Evolutionary conservation across 2,329 filamentous ascomycete species (phyloP), one percentile per base, ranked within the genome.

Genomic region (Colletotrichum cordylinicola): DNA sequence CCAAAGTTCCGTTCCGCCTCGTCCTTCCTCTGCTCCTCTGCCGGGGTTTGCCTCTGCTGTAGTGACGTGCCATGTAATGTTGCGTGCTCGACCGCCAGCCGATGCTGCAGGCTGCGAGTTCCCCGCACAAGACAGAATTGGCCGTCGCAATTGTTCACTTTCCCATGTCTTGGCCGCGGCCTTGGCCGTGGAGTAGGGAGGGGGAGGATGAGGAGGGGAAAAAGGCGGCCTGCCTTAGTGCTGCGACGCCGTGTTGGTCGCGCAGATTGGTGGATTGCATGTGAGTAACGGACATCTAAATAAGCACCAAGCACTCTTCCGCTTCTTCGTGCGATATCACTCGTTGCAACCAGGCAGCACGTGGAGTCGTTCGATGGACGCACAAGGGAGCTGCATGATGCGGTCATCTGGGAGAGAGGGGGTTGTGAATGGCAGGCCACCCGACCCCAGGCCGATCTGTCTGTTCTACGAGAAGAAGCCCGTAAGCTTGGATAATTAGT

Each of bases 351-450:
- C 33, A 37, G 24, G 39, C 33, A 60, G 64, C 70, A 68, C 74
- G 64, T 73, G 74, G 64, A 73, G 70, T 73, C 27, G 21, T 73
- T 73, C 43, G 58, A 65, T 48, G 73, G 62, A 43, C 62, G 29
- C 65, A 73, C 64, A 52, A 56, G 48, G 21, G 21, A 21, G 33
- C 70, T 75, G 70, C 74, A 75, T 75, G 74, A 75, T 75, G 74
- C 70, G 64, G 74, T 75, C 74, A 75, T 75, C 58, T 75, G 70
- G 35, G 52, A 18, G 70, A 48, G 70, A 56, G 70, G 56, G 64
- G 31, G 61, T 15, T 33, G 16, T 58, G 56, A 48, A 68, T 62
- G 39, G 64, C 12, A 58, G 56, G 70, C 74, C 70, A 73, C 74
- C 37, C 18, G 74, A 76, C 70, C 70, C 43, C 21, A 39, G 58